phyloP scores from a whole-genome alignment of 176 grass and related monocot species.

The Olyra latifolia region DNA sequence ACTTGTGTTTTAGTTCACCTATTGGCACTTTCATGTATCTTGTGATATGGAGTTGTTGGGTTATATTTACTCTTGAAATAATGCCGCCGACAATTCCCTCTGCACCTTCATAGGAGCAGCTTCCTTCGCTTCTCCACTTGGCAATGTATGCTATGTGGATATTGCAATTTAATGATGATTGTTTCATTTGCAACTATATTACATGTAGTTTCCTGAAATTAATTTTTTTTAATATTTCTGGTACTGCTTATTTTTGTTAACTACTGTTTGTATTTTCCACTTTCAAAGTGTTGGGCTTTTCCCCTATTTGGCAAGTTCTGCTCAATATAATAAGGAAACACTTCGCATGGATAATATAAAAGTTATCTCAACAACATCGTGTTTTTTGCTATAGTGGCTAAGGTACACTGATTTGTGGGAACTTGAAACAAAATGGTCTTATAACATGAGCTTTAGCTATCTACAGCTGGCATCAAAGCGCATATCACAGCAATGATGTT shows the following conservation, averaged over 20 bases:
- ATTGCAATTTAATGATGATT: background rate
- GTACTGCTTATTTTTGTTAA: background rate
- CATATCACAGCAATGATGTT: background rate
- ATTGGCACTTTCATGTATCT: background rate
- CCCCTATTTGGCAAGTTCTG: background rate
- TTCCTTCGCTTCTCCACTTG: background rate
- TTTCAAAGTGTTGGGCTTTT: background rate
- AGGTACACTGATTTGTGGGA: background rate
- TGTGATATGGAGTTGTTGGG: background rate
- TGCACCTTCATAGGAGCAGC: background rate
- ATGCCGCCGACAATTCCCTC: background rate
- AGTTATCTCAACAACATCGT: background rate
- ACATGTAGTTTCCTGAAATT: background rate
- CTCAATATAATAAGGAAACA: background rate
- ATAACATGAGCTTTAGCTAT: background rate
- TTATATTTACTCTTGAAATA: background rate
- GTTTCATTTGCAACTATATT: background rate
- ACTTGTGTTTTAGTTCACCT: background rate
- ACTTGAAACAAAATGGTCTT: background rate
- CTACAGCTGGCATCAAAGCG: background rate
- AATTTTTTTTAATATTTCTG: background rate
- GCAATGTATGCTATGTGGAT: background rate
- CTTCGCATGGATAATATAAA: background rate
- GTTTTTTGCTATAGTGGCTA: background rate
- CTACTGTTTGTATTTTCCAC: background rate